Percentiles rank a stretch among this genome's conserved stretches.
Conservation (phyloP, 2,329 filamentous ascomycete genomes). For the Tolypocladium nubicola region DNA sequence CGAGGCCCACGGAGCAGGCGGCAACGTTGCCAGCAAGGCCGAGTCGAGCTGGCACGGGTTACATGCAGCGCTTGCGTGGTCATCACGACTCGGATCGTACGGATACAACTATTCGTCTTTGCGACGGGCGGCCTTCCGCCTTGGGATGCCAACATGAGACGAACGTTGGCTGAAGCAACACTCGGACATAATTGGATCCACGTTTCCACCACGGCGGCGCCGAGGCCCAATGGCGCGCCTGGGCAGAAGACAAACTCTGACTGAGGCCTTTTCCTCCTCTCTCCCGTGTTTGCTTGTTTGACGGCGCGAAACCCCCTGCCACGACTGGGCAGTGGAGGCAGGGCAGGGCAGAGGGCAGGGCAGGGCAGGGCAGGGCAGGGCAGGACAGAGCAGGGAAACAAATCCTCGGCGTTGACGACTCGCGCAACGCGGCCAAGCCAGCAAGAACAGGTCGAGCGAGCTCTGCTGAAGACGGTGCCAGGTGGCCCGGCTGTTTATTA, state of each 20-base stretch:
- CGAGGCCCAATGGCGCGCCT: background rate
- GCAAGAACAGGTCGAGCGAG: no score
- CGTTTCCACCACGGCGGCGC: background rate
- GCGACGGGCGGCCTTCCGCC: background rate
- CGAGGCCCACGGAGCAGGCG: background rate
- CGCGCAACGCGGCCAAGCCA: no score
- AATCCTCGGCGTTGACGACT: no score
- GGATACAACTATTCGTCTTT: background rate
- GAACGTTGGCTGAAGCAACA: background rate
- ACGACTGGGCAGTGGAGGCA: background rate
- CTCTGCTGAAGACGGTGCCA: no score
- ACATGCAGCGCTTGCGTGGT: background rate
- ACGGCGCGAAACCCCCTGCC: background rate
- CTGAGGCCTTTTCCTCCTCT: background rate
- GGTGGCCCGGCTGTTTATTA: no score
- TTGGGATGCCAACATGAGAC: background rate
- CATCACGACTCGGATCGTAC: background rate
- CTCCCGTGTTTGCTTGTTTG: background rate
- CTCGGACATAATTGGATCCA: background rate
- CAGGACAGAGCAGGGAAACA: background rate
- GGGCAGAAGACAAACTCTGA: background rate
- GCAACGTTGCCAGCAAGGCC: background rate
- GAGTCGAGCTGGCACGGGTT: background rate
- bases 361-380: background rate
- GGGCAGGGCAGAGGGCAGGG: background rate